These are phyloP conservation scores for Beauveria asiatica DNA, from an alignment of 2,329 filamentous ascomycete genomes.

Conservation along the genomic window DNA sequence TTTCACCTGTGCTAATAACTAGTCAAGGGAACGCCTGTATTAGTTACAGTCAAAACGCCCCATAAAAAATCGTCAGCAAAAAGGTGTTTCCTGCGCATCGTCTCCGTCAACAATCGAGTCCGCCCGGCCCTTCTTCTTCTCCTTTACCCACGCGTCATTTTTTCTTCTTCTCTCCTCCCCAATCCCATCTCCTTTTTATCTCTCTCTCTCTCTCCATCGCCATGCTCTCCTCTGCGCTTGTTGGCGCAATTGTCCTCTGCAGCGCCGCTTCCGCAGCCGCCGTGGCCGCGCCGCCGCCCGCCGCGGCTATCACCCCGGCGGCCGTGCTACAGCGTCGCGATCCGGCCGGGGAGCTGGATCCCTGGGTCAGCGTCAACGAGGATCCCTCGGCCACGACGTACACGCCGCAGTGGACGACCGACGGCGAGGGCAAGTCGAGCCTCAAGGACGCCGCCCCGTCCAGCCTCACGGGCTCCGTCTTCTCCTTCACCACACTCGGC, in stretches of 20 bases:
- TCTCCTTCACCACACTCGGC: conserved; percentile 27
- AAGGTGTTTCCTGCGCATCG: not conserved
- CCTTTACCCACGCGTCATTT: not conserved
- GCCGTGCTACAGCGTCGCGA: conserved; percentile 15
- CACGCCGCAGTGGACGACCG: conserved; percentile 39
- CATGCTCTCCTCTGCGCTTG: not conserved
- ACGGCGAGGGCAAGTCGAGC: conserved; percentile 33
- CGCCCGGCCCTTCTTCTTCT: not conserved
- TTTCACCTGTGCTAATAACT: not conserved
- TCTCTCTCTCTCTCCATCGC: not conserved
- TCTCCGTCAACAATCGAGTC: not conserved
- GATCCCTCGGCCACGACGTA: conserved; percentile 39
- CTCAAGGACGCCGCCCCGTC: conserved; percentile 32
- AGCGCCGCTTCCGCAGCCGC: not conserved
- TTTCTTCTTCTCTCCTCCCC: not conserved
- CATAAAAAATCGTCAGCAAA: conserved; percentile 6
- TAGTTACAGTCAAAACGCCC: not conserved
- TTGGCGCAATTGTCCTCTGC: conserved; percentile 2
- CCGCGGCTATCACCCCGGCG: not conserved
- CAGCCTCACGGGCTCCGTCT: conserved; percentile 38
- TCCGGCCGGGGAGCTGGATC: conserved; percentile 28
- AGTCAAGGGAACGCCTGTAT: not conserved
- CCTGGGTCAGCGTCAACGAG: conserved; percentile 45
- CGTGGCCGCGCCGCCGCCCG: not conserved
- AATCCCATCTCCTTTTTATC: not conserved